Evolutionary conservation across 495 filamentous ascomycete genomes (phyloP), one percentile per base, ranked within the genome.

Genomic region (Hypoxylon cercidicola): DNA sequence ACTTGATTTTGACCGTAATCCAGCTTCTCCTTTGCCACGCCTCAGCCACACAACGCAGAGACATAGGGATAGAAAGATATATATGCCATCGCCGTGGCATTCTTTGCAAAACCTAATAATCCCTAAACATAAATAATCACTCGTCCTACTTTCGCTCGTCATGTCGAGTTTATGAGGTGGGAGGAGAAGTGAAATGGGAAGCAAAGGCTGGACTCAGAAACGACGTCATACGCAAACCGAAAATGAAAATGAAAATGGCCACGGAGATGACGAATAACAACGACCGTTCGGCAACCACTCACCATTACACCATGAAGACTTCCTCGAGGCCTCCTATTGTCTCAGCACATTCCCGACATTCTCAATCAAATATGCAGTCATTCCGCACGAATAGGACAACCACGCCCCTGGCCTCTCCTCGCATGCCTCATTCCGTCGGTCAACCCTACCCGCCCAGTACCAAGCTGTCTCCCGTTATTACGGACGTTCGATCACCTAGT

Each of bases 401-500:
- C 19, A 82, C 81, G 4, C 81, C 83, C n/a, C 21, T 75, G 18
- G 61, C 77, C 9, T 81, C 81, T 4, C 77, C 80, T 55, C 65
- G 73, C 20, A 62, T 64, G 68, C 69, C 64, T 69, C 65, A 79
- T 78, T 78, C 77, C 68, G 74, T 78, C 76, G 75, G 75, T 73
- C 78, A 81, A 73, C 66, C 70, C 57, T 72, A 77, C 57, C 65
- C 77, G 59, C 67, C 78, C 39, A 57, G 43, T 34, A 28, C 47
- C 10, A 74, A 75, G 70, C 64, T 69, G 60, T 77, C 75, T n/a
- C 72, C 72, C 52, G 64, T 46, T 12, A 41, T 64, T 47, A 73
- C 66, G 8, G 79, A 81, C 39, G 74, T 70, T 43, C 76, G 79
- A 28, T 75, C 82, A 5, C 72, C 88, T 16, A 92, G 89, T 70